phyloP scores from a whole-genome alignment of 169 alveolate genomes.

The Eimeria zaria region DNA sequence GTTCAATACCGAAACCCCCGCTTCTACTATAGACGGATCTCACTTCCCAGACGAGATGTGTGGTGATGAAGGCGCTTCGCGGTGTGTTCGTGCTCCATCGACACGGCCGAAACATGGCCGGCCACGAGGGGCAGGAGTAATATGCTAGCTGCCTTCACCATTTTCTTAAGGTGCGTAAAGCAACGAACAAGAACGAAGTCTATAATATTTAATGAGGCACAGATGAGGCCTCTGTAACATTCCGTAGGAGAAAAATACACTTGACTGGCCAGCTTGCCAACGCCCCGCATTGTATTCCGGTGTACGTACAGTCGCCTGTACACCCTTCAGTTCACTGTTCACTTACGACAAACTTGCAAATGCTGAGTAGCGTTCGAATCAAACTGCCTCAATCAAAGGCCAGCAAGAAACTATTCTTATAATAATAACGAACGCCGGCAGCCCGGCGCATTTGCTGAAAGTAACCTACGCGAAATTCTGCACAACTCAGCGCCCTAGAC shows the following conservation, averaged over 20 bases:
- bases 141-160: conserved; percentile 72
- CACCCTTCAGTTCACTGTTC: background rate
- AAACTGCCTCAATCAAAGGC: background rate
- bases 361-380: background rate
- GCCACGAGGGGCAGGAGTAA: conserved; percentile 74
- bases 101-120: conserved; percentile 79
- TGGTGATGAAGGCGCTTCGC: conserved; percentile 76
- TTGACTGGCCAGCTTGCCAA: background rate
- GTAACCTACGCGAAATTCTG: background rate
- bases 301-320: conserved; percentile 37
- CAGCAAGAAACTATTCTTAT: no score
- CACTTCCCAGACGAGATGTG: conserved; percentile 63
- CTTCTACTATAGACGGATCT: background rate
- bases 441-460: background rate
- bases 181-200: conserved; percentile 25
- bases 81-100: conserved; percentile 75
- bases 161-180: background rate
- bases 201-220: conserved; percentile 31
- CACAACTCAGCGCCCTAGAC: no score
- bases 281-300: background rate
- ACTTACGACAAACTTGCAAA: background rate
- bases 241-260: conserved; percentile 64
- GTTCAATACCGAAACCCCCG: background rate
- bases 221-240: conserved; percentile 50
- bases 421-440: background rate